Conservation (phyloP, 345 rosid species). For the Viola odorata region DNA sequence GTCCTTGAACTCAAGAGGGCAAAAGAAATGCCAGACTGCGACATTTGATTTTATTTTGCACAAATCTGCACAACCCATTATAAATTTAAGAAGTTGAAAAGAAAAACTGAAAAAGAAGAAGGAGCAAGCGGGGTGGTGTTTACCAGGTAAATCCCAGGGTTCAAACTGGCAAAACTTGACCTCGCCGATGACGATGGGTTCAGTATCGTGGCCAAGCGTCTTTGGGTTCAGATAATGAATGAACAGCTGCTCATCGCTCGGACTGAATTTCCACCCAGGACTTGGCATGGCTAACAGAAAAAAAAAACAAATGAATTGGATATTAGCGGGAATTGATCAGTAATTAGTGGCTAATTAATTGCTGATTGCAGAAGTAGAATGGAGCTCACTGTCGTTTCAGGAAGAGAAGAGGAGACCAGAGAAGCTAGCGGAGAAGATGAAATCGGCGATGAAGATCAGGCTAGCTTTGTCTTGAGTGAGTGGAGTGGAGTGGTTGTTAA, state of each 20-base stretch:
- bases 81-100: not conserved
- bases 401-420: too few species aligned
- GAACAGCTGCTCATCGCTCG: slow-evolving; percentile 35
- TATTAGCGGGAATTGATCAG: too few species aligned
- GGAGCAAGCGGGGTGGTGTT: not conserved
- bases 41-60: not conserved
- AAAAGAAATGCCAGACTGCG: slow-evolving; percentile 37
- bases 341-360: too few species aligned
- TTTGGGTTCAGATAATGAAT: slow-evolving; percentile 25
- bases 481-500: too few species aligned
- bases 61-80: not conserved
- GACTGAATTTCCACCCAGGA: slow-evolving; percentile 30
- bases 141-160: slow-evolving; percentile 48
- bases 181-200: slow-evolving; percentile 19
- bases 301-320: not conserved
- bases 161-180: slow-evolving; percentile 31
- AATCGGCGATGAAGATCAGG: too few species aligned
- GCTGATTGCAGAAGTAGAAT: too few species aligned
- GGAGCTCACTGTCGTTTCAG: too few species aligned
- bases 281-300: not conserved
- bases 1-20: slow-evolving; percentile 20
- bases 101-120: not conserved
- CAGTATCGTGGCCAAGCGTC: slow-evolving; percentile 6
- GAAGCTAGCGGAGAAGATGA: too few species aligned
- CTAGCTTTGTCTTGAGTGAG: too few species aligned